Base-by-base conservation (phyloP, 257 asterid species). In the Buddleja alternifolia region DNA sequence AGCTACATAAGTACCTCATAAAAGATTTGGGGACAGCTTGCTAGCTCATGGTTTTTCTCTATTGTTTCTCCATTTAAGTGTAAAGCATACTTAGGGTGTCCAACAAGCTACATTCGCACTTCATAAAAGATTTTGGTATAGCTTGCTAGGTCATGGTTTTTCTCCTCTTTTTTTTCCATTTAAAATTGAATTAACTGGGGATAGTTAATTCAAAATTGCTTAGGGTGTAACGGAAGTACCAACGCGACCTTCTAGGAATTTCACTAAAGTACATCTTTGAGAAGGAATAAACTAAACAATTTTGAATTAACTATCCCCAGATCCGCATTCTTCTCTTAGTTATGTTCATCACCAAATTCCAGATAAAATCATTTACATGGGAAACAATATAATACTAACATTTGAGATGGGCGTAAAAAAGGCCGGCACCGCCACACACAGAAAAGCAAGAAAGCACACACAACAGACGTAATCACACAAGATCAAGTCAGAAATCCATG, bases 291-390 rank as follows among this genome's bases (percentile, higher is more conserved):
- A 24, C 68, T 25, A 53, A 10, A 44, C 46, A 3, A 50, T 8
- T 40, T 69, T 52, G 46, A 12, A 61, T 44, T 42, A 32, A 44
- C 29, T 23, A 16, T 29, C 6, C 17, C 15, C 55, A 40, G 37
- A 47, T 66, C 48, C 60, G 67, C 51, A 64, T 50, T 67, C 23
- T 20, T 70, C 45, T 14, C 24, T 44, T 50, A 6, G 24, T 15
- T 50, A 36, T 40, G 70, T 42, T 60, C 39, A 64, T 64, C 41
- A 44, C 69, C 29, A 47, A 66, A 47, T 52, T 48, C 57, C 25
- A 71, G 19, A 10, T 51, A 24, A 59, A 19, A 62, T 24, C 76
- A 61, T 7, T 66, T 17, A 24, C 50, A 6, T 10, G 36, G 48
- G 15, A 36, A 54, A 63, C 41, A 29, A 29, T 5, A 29, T 5